Conservation (phyloP, 345 rosid genomes). For the Brassica nigra region DNA sequence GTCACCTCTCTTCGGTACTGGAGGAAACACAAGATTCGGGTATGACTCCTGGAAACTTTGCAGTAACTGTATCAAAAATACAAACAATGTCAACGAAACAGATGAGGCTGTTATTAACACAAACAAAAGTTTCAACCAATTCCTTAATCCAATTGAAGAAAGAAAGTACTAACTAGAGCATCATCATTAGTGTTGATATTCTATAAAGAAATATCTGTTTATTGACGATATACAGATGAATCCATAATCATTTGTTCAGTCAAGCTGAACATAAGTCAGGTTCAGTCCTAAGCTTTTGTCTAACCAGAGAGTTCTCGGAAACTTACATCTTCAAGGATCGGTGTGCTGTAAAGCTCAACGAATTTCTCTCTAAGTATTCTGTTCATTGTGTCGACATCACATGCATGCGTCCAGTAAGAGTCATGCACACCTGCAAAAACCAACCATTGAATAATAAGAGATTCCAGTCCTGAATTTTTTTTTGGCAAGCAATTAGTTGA, state of each 20-base stretch:
- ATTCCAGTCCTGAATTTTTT: background rate
- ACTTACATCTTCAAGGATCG: conserved; percentile 95
- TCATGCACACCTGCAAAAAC: conserved; percentile 85
- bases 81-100: conserved; percentile 27
- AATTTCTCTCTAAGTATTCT: conserved; percentile 80
- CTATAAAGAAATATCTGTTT: background rate
- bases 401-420: conserved; percentile 98
- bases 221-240: background rate
- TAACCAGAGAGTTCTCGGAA: conserved; percentile 4
- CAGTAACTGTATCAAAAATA: conserved; percentile 61
- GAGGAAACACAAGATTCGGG: conserved; percentile 72
- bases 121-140: conserved; percentile 1
- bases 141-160: background rate
- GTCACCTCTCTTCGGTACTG: conserved; percentile 80
- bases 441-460: conserved; percentile 10
- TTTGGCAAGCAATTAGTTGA: background rate
- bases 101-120: background rate
- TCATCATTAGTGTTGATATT: conserved; percentile 4
- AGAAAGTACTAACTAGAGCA: conserved; percentile 7
- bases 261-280: background rate
- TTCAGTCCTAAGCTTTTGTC: conserved; percentile 2
- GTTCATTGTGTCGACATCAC: conserved; percentile 93
- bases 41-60: conserved; percentile 75
- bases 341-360: conserved; percentile 83
- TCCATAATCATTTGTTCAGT: background rate